phyloP scores from a whole-genome alignment of 2,329 filamentous ascomycete species.

The Epichloe elymi region DNA sequence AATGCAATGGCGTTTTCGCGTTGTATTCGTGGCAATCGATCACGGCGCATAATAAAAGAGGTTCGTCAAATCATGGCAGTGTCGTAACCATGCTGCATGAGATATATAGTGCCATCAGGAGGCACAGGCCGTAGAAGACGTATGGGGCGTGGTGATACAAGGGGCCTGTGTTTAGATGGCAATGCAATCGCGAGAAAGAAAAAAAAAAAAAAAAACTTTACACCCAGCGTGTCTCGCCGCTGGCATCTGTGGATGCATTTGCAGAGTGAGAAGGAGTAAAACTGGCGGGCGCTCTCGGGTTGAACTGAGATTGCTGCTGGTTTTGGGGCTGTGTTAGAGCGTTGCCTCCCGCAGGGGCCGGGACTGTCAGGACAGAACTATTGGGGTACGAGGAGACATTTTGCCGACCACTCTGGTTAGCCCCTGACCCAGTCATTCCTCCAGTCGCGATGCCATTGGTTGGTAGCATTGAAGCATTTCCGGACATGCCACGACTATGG shows the following conservation, averaged over 20 bases:
- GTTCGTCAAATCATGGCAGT: conserved; percentile 29
- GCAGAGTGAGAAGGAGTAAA: conserved; percentile 15
- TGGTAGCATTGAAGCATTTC: conserved; percentile 23
- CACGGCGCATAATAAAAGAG: conserved; percentile 22
- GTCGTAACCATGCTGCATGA: conserved; percentile 23
- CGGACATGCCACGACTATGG: conserved; percentile 30
- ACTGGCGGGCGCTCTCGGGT: conserved; percentile 14
- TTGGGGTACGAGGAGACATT: conserved; percentile 22
- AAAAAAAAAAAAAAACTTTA: conserved; percentile 14
- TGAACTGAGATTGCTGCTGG: conserved; percentile 14
- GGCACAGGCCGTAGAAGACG: conserved; percentile 11
- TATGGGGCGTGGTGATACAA: conserved; percentile 16
- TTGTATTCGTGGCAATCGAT: conserved; percentile 15
- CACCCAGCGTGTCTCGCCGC: conserved; percentile 25
- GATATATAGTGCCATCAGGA: conserved; percentile 13
- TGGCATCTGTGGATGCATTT: conserved; percentile 15
- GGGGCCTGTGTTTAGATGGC: conserved; percentile 13
- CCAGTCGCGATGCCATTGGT: conserved; percentile 16
- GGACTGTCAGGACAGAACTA: conserved; percentile 18
- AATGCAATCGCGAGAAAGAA: conserved; percentile 11
- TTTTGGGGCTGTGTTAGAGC: conserved; percentile 14
- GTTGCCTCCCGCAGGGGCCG: conserved; percentile 14
- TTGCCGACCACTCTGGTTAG: conserved; percentile 17
- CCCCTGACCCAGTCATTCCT: conserved; percentile 9
- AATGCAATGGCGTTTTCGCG: conserved; percentile 10